Evolutionary conservation across 1,284 basidiomycete genomes (phyloP).

Genomic region (Heterobasidion annosum): DNA sequence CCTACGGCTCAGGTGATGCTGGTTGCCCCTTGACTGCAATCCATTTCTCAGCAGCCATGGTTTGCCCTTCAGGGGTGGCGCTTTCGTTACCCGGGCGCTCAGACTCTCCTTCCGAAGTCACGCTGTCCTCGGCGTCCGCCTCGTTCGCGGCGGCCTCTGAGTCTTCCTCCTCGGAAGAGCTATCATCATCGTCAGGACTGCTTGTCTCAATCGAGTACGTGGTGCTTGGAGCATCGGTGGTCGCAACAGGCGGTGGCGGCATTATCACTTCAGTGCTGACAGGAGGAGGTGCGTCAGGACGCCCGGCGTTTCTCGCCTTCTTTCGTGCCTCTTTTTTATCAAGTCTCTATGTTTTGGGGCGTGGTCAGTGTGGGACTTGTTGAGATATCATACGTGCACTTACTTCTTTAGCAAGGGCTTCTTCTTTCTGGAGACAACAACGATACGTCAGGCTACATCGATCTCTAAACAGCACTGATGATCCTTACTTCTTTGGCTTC

Average conservation of each 20-base stretch:
- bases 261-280: slow-evolving; percentile 8
- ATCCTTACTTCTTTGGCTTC: slow-evolving; percentile 26
- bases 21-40: slow-evolving; percentile 43
- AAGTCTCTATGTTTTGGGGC: slow-evolving; percentile 13
- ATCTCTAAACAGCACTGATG: slow-evolving; percentile 2
- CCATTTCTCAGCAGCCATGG: slow-evolving; percentile 49
- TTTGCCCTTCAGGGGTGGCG: slow-evolving; percentile 20
- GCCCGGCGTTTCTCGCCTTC: slow-evolving; percentile 17
- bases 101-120: slow-evolving; percentile 60
- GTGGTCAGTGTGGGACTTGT: not conserved
- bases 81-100: slow-evolving; percentile 3
- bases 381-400: slow-evolving; percentile 4
- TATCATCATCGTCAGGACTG: slow-evolving; percentile 7
- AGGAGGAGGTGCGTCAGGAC: slow-evolving; percentile 23
- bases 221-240: slow-evolving; percentile 5
- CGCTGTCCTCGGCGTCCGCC: slow-evolving; percentile 64
- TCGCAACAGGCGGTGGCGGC: not conserved
- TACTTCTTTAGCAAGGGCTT: slow-evolving; percentile 45
- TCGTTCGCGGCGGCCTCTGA: slow-evolving; percentile 41
- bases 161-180: slow-evolving; percentile 12
- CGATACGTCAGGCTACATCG: slow-evolving; percentile 5
- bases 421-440: slow-evolving; percentile 31
- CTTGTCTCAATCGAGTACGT: slow-evolving; percentile 5
- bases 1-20: not conserved
- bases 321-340: slow-evolving; percentile 58